phyloP scores from a whole-genome alignment of 768 basidiomycete genomes.

The Tylopilus felleus region DNA sequence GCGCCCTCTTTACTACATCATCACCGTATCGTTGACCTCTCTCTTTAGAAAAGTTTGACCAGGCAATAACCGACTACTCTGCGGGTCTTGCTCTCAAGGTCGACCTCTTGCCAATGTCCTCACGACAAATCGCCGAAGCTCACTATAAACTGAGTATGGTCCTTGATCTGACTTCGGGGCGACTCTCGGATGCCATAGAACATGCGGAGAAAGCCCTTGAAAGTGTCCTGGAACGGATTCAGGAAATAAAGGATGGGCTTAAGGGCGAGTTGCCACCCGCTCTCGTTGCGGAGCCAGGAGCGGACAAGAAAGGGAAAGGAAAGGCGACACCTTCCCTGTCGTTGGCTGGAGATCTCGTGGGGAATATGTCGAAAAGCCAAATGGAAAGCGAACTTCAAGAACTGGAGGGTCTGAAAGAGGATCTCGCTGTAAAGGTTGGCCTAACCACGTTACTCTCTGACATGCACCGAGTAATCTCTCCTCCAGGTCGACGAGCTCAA shows the following conservation, averaged over 20 bases:
- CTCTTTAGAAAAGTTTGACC: slow-evolving; percentile 85
- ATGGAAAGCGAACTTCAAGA: slow-evolving; percentile 81
- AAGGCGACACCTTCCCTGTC: slow-evolving; percentile 51
- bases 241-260: slow-evolving; percentile 50
- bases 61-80: slow-evolving; percentile 86
- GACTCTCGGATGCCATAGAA: slow-evolving; percentile 73
- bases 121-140: slow-evolving; percentile 88
- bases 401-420: slow-evolving; percentile 67
- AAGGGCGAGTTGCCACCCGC: slow-evolving; percentile 34
- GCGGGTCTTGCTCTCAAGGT: slow-evolving; percentile 72
- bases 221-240: slow-evolving; percentile 70
- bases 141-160: slow-evolving; percentile 95
- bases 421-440: slow-evolving; percentile 78
- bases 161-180: slow-evolving; percentile 84
- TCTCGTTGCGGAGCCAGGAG: slow-evolving; percentile 30
- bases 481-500: slow-evolving; percentile 86
- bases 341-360: slow-evolving; percentile 47
- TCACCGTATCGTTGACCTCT: neutral
- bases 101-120: slow-evolving; percentile 76
- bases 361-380: slow-evolving; percentile 68
- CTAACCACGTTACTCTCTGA: neutral
- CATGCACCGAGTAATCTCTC: neutral
- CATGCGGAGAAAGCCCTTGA: slow-evolving; percentile 79
- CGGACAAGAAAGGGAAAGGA: slow-evolving; percentile 65
- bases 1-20: slow-evolving; percentile 21